Base-by-base conservation (phyloP, 495 filamentous ascomycete genomes). In the Evansstolkia leycettana region DNA sequence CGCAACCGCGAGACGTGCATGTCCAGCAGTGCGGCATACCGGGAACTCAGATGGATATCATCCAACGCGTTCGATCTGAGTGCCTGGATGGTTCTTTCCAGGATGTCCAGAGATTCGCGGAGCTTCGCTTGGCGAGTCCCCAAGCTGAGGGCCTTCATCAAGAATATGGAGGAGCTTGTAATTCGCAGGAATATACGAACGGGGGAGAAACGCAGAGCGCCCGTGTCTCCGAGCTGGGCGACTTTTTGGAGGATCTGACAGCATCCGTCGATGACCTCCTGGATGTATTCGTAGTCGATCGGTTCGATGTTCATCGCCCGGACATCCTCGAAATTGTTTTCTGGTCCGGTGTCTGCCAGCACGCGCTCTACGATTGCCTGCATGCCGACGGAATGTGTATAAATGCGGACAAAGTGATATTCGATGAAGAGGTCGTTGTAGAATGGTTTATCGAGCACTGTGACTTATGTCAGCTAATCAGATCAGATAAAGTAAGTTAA, bases 231-330 rank as follows among this genome's bases (percentile, higher is more conserved):
- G 4, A 67, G 53, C 15, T 70, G 55, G 10, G 41, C 54, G 15
- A 64, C 60, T 42, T 65, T 69, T 23, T 60, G 53, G 3, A 73
- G 43, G 33, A 73, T 71, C 33, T 68, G 54, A 30, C 66, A 60
- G 40, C 67, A 69, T 1, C 67, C 67, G 18, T 73, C 67, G 17
- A 70, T 67, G 1, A 73, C 69, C 43, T 73, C 69, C 48, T 69
- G 60, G 16, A 73, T 73, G 41, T 69, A 71, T 45, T 69, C 65
- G 43, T 70, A 70, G 35, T 73, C 69, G 23, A 51, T 65, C 23
- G 55, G 44, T 36, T 75, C 72, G 45, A 75, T 64, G 31, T 65
- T 69, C 42, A 62, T 62, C 6, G 53, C 52, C 10, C 57, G 54
- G 15, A 61, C 44, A 25, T 57, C 56, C 36, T 63, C 62, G 7